These are phyloP conservation scores for Aspergillus haitiensis DNA, from an alignment of 495 filamentous ascomycete genomes.

Conservation along the genomic window DNA sequence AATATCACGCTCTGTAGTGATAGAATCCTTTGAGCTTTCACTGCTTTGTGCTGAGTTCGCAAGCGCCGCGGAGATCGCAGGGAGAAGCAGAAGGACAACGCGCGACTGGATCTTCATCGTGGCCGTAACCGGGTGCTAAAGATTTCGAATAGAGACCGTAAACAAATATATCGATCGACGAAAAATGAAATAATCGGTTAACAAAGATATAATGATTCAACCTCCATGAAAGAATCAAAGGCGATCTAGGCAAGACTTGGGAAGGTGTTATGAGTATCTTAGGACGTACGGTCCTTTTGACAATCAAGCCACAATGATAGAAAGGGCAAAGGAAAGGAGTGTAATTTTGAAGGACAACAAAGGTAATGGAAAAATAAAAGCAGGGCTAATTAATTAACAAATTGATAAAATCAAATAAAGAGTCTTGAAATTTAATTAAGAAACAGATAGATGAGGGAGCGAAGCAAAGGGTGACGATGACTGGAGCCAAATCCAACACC, in stretches of 20 bases:
- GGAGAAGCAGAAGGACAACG: slow-evolving; percentile 40
- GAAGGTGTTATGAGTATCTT: too few relatives aligned
- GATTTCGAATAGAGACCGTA: background rate
- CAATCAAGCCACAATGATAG: background rate
- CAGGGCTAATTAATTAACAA: background rate
- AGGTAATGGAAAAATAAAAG: background rate
- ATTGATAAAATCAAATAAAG: background rate
- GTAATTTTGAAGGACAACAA: background rate
- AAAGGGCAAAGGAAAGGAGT: background rate
- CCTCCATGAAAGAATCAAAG: background rate
- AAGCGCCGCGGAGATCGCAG: slow-evolving; percentile 36
- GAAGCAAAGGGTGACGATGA: background rate
- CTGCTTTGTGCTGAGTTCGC: slow-evolving; percentile 23
- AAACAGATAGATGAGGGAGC: slow-evolving; percentile 8
- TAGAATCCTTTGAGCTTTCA: slow-evolving; percentile 20
- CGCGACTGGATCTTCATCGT: slow-evolving; percentile 35
- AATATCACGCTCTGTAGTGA: slow-evolving; percentile 25
- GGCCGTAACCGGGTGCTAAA: slow-evolving; percentile 26
- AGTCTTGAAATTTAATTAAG: background rate
- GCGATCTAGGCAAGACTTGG: background rate
- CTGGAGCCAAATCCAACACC: slow-evolving; percentile 10
- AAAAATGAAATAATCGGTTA: background rate
- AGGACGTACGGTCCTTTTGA: background rate
- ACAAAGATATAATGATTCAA: background rate
- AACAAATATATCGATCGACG: background rate